These are phyloP conservation scores for Gypsophila paniculata DNA, from an alignment of 179 eudicot species.

Conservation along the genomic window DNA sequence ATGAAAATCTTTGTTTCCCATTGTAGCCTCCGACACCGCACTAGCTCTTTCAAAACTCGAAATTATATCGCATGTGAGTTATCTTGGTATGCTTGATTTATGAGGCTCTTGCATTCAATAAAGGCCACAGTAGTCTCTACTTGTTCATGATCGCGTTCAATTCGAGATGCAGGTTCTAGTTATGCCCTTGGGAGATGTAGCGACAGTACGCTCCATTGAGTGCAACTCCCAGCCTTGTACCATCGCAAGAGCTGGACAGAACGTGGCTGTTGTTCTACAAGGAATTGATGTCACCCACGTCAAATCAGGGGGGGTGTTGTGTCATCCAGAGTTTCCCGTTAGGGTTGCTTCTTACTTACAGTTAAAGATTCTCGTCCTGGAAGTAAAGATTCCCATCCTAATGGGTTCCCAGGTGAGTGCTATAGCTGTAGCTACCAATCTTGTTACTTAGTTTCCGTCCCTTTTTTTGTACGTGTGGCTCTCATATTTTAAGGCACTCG, in stretches of 20 bases:
- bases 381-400: slow-evolving; percentile 63
- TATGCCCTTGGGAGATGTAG: slow-evolving; percentile 75
- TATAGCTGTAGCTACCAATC: too few species aligned
- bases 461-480: too few species aligned
- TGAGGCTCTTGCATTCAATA: neutral
- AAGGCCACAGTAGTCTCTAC: neutral
- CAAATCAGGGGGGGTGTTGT: slow-evolving; percentile 77
- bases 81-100: neutral
- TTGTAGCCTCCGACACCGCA: neutral
- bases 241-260: slow-evolving; percentile 89
- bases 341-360: slow-evolving; percentile 70
- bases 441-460: too few species aligned
- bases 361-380: slow-evolving; percentile 74
- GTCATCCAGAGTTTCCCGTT: slow-evolving; percentile 95
- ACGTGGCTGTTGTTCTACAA: slow-evolving; percentile 67
- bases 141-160: slow-evolving; percentile 12
- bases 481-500: too few species aligned
- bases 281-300: slow-evolving; percentile 65
- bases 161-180: slow-evolving; percentile 60
- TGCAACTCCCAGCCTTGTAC: slow-evolving; percentile 62
- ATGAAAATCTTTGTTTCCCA: neutral
- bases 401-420: slow-evolving; percentile 73
- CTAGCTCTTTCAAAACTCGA: neutral
- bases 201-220: slow-evolving; percentile 70
- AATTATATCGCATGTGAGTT: neutral